Evolutionary conservation across 768 basidiomycete species (phyloP).

Genomic region (Ephemerocybe angulata): DNA sequence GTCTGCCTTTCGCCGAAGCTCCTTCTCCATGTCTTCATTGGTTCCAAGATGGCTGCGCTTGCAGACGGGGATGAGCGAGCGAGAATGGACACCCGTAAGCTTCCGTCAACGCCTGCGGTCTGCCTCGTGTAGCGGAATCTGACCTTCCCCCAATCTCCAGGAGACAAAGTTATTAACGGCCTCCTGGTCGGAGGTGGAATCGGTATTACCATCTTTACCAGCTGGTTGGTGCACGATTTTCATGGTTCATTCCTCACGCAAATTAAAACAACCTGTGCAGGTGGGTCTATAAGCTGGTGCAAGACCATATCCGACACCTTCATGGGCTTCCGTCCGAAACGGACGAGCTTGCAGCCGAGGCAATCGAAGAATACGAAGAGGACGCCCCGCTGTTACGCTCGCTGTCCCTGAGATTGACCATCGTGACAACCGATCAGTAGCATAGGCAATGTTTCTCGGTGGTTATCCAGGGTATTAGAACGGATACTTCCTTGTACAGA

Average conservation of each 20-base stretch:
- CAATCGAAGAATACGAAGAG: constrained; percentile 58
- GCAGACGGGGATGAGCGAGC: constrained; percentile 73
- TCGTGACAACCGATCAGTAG: background rate
- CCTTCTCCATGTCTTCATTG: constrained; percentile 72
- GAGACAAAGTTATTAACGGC: constrained; percentile 63
- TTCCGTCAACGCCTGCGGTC: background rate
- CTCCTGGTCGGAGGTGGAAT: constrained; percentile 59
- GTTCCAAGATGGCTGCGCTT: constrained; percentile 66
- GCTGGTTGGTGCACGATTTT: constrained; percentile 49
- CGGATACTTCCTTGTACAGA: constrained; percentile 12
- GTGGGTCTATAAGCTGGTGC: constrained; percentile 62
- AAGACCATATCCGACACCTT: constrained; percentile 55
- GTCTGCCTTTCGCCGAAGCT: constrained; percentile 68
- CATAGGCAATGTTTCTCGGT: too few relatives aligned
- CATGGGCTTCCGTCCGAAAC: constrained; percentile 45
- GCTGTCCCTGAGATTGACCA: background rate
- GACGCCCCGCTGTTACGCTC: constrained; percentile 47
- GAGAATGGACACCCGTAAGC: constrained; percentile 72
- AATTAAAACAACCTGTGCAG: constrained; percentile 31
- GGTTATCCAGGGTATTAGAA: background rate
- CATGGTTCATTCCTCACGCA: constrained; percentile 10
- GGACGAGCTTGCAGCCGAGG: constrained; percentile 56
- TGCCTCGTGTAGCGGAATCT: background rate
- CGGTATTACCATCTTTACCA: constrained; percentile 51
- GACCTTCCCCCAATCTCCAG: constrained; percentile 26